Base-by-base conservation (phyloP, 768 basidiomycete species). In the Cystofilobasidium macerans region DNA sequence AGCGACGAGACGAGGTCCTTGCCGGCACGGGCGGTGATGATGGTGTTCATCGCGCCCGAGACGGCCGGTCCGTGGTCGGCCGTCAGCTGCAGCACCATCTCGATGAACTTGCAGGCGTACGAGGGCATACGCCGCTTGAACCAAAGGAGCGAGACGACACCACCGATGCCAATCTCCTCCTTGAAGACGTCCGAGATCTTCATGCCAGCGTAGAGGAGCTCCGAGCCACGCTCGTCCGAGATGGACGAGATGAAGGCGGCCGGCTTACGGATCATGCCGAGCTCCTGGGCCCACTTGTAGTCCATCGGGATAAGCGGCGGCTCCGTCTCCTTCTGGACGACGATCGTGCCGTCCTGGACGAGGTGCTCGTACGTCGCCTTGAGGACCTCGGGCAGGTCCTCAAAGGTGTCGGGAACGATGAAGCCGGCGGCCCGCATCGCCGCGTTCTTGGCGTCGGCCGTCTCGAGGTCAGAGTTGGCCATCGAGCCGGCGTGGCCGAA, bases 281-380 rank as follows among this genome's bases (percentile, higher is more conserved):
- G 86, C 79, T 95, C 91, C 79, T 93, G 89, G 40, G 93, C 93
- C 94, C 94, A 97, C 82, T 98, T 97, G 85, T 97, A 99, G 79
- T 99, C 94, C 90, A 98, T 97, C n/a, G 94, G 94, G 75, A 98
- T 97, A 65, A 88, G 85, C 13, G 94, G 94, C 6, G 93, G 91
- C 28, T 91, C 88, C 62, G 85, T 80, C 80, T 99, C 94, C 42
- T 78, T 72, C 80, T 85, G 80, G 70, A 84, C 85, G 40, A 79
- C 76, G 76, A 99, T 83, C 35, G 78, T 73, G 38, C 92, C 90
- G 54, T 72, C 76, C 67, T 76, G 74, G 64, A 97, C 86, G 70
- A 99, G 87, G 62, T 75, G 78, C 67, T 93, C 83, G 79, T 94
- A 98, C 9, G 89, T 87, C 74, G 85, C 83, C 78, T 83, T 84